Evolutionary conservation across 1,139 yeast genomes (phyloP).

Genomic region (Blastobotrys petasosporus): DNA sequence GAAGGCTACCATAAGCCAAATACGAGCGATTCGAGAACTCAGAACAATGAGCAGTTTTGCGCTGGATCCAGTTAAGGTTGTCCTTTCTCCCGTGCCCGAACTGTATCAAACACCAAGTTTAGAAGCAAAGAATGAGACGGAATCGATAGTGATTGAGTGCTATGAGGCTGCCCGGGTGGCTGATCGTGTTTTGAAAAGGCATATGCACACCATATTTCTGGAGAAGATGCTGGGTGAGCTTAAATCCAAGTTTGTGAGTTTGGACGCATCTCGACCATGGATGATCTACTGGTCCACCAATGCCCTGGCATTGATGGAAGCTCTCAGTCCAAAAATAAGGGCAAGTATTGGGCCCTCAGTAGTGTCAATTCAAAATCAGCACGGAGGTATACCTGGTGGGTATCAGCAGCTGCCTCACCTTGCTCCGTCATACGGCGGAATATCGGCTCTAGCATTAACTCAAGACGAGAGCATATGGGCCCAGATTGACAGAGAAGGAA

Average conservation of each 20-base stretch:
- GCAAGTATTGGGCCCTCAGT: slow-evolving; percentile 31
- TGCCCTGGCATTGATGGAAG: slow-evolving; percentile 42
- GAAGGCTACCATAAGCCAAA: slow-evolving; percentile 3
- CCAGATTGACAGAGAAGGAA: slow-evolving; percentile 40
- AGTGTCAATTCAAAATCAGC: slow-evolving; percentile 29
- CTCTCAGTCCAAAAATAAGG: slow-evolving; percentile 21
- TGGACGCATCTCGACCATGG: slow-evolving; percentile 94
- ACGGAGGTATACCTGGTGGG: slow-evolving; percentile 86
- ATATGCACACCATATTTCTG: slow-evolving; percentile 39
- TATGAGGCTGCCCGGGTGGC: slow-evolving; percentile 5
- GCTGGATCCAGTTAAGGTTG: slow-evolving; percentile 5
- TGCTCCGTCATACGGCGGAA: slow-evolving; percentile 79
- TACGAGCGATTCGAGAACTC: slow-evolving; percentile 7
- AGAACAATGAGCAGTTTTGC: not conserved
- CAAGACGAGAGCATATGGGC: slow-evolving; percentile 44
- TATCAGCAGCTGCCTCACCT: slow-evolving; percentile 72
- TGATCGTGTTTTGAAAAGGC: slow-evolving; percentile 23
- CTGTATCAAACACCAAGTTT: slow-evolving; percentile 1
- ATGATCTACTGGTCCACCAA: slow-evolving; percentile 77
- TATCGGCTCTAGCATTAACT: slow-evolving; percentile 54
- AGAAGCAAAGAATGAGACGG: slow-evolving; percentile 8
- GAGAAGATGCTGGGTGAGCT: slow-evolving; percentile 42
- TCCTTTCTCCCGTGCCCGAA: slow-evolving; percentile 2
- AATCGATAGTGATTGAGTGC: slow-evolving; percentile 1
- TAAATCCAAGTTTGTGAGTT: slow-evolving; percentile 43